A percentile compares a stretch with the other conserved stretches of the same genome.
Conservation (phyloP, 306 rosid species). For the Gastrolobium bilobum region DNA sequence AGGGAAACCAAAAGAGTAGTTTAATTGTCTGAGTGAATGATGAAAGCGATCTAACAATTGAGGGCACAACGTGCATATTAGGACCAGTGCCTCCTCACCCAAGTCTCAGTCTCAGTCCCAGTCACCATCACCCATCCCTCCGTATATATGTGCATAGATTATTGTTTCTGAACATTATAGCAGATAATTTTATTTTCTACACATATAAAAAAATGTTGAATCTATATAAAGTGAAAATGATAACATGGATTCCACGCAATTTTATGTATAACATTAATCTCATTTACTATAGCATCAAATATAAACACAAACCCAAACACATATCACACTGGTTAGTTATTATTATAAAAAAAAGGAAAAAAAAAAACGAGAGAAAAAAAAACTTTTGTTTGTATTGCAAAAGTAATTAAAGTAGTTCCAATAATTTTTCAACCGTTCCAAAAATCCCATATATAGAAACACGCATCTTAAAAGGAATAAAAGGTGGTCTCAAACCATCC, state of each 20-base stretch:
- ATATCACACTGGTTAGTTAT: slow-evolving; percentile 14
- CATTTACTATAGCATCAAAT: slow-evolving; percentile 4
- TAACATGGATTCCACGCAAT: too few species aligned
- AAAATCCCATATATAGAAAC: slow-evolving; percentile 55
- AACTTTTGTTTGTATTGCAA: not conserved
- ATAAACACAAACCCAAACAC: not conserved
- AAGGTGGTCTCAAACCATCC: slow-evolving; percentile 25
- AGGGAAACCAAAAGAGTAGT: slow-evolving; percentile 65
- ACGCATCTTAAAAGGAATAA: slow-evolving; percentile 40
- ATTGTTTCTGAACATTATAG: too few species aligned
- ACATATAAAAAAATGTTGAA: too few species aligned
- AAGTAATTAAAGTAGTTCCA: not conserved
- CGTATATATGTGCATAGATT: not conserved
- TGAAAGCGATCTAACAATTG: slow-evolving; percentile 68
- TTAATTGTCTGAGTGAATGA: slow-evolving; percentile 61
- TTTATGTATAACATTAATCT: too few species aligned
- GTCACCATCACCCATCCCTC: slow-evolving; percentile 34
- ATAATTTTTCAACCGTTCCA: slow-evolving; percentile 52
- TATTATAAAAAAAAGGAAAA: not conserved
- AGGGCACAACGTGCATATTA: slow-evolving; percentile 36
- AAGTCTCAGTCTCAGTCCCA: slow-evolving; percentile 56
- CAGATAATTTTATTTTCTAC: too few species aligned
- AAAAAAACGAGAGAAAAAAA: not conserved
- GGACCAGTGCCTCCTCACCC: slow-evolving; percentile 43
- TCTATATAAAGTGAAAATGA: too few species aligned